phyloP scores from a whole-genome alignment of 2,329 filamentous ascomycete species.

The Torrubiella hemipterigena region DNA sequence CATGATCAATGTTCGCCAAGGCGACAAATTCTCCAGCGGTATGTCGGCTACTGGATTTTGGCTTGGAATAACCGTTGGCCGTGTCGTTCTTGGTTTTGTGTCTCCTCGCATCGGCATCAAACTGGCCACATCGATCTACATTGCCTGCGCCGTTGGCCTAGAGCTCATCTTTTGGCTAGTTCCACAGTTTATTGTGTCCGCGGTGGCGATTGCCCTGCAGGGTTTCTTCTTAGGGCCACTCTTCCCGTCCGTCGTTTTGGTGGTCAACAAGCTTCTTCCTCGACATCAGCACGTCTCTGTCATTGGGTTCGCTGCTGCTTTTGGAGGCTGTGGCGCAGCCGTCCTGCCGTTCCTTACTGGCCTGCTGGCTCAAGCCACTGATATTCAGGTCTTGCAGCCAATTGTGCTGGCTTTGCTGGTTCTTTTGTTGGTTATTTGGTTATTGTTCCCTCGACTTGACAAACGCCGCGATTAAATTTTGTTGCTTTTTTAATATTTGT shows the following conservation, averaged over 20 bases:
- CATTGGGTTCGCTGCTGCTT: slow-evolving; percentile 66
- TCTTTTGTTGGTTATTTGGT: slow-evolving; percentile 32
- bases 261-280: slow-evolving; percentile 57
- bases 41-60: slow-evolving; percentile 73
- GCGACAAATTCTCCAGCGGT: slow-evolving; percentile 54
- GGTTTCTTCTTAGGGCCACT: slow-evolving; percentile 73
- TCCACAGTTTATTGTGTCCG: slow-evolving; percentile 63
- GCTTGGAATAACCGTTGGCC: slow-evolving; percentile 64
- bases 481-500: no score
- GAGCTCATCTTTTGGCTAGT: slow-evolving; percentile 74
- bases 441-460: slow-evolving; percentile 27
- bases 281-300: slow-evolving; percentile 62
- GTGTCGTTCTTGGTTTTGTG: slow-evolving; percentile 60
- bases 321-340: slow-evolving; percentile 62
- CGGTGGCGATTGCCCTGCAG: slow-evolving; percentile 57
- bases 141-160: slow-evolving; percentile 49
- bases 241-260: slow-evolving; percentile 62
- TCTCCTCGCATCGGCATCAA: slow-evolving; percentile 63
- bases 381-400: slow-evolving; percentile 44
- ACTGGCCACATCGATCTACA: slow-evolving; percentile 48
- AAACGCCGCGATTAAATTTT: slow-evolving; percentile 27
- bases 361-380: slow-evolving; percentile 46
- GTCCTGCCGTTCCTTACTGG: slow-evolving; percentile 55
- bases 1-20: slow-evolving; percentile 66
- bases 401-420: slow-evolving; percentile 39